Conservation (phyloP, 1,284 basidiomycete species). For the Amylostereum areolatum region DNA sequence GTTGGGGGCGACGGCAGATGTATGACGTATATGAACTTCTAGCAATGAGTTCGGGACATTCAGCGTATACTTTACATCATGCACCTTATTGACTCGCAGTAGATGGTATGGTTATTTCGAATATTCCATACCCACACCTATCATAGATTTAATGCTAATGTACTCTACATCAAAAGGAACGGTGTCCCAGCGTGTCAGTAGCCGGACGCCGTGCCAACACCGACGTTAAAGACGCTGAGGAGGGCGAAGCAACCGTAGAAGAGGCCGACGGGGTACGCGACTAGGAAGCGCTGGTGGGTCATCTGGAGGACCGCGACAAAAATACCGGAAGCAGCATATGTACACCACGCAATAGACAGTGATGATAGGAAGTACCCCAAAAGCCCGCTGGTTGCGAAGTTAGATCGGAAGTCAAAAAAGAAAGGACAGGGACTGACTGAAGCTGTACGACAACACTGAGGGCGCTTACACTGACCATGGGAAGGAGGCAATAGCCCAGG, state of each 20-base stretch:
- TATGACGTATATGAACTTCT: no score
- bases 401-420: slow-evolving; percentile 3
- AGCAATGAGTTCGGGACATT: no score
- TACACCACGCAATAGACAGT: slow-evolving; percentile 89
- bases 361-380: slow-evolving; percentile 80
- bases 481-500: slow-evolving; percentile 93
- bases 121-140: no score
- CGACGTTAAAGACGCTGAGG: slow-evolving; percentile 75
- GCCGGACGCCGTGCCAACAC: slow-evolving; percentile 14
- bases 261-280: slow-evolving; percentile 90
- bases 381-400: slow-evolving; percentile 47
- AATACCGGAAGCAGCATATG: slow-evolving; percentile 89
- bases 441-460: slow-evolving; percentile 85
- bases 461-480: slow-evolving; percentile 94
- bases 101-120: no score
- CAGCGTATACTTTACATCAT: no score
- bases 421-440: slow-evolving; percentile 57
- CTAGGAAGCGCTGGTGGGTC: slow-evolving; percentile 88
- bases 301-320: slow-evolving; percentile 91
- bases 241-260: slow-evolving; percentile 91
- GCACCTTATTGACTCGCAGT: no score
- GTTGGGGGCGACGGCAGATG: slow-evolving; percentile 28
- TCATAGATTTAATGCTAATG: no score
- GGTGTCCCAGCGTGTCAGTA: no score
- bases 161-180: no score